These are phyloP conservation scores for Corrigiola litoralis DNA, from an alignment of 179 eudicot species.

Conservation along the genomic window DNA sequence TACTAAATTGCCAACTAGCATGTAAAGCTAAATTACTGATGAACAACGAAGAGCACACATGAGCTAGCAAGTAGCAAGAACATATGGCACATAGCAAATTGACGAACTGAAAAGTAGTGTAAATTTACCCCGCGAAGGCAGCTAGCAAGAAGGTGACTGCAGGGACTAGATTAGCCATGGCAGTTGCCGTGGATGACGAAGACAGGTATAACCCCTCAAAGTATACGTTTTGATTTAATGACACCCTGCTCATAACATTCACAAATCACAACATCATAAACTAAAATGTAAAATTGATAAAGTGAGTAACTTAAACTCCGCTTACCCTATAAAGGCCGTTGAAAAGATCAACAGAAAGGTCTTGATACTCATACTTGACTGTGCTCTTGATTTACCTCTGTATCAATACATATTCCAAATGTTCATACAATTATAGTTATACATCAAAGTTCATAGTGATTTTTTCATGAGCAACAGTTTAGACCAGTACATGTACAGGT, in stretches of 20 bases:
- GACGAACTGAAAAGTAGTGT: not conserved
- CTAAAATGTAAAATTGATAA: not conserved
- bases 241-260: conserved; percentile 1
- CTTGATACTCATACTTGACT: conserved; percentile 29
- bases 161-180: conserved; percentile 49
- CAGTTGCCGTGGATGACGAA: conserved; percentile 55
- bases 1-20: too few relatives aligned
- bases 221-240: conserved; percentile 42
- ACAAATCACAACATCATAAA: not conserved
- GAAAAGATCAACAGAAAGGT: conserved; percentile 47
- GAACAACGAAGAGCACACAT: too few relatives aligned
- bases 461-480: too few relatives aligned
- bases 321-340: conserved; percentile 53
- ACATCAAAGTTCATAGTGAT: too few relatives aligned
- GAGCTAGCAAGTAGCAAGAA: too few relatives aligned
- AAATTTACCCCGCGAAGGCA: conserved; percentile 39
- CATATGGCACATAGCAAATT: too few relatives aligned
- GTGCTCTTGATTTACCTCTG: conserved; percentile 25
- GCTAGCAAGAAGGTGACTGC: conserved; percentile 58
- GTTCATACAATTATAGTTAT: too few relatives aligned
- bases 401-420: too few relatives aligned
- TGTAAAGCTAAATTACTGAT: too few relatives aligned
- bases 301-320: not conserved
- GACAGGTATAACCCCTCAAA: conserved; percentile 54
- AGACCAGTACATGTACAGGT: too few relatives aligned